Percentiles rank a stretch among this genome's conserved stretches.
Conservation (phyloP, 768 basidiomycete species). For the Hortiboletus campestris region DNA sequence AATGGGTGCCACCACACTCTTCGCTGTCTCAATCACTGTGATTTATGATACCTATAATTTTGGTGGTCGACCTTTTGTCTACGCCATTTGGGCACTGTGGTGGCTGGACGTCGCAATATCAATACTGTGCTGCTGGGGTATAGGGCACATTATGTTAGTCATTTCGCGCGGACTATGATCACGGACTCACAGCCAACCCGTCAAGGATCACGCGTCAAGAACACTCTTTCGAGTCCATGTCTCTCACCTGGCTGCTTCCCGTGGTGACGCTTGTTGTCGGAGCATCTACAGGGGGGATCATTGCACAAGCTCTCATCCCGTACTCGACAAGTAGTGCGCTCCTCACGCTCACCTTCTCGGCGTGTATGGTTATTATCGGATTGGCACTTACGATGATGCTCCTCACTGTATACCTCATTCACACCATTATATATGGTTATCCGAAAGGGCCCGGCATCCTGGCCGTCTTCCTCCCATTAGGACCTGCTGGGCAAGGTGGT, state of each 20-base stretch:
- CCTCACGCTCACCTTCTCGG: constrained; percentile 51
- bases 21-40: constrained; percentile 47
- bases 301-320: constrained; percentile 48
- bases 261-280: constrained; percentile 72
- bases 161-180: constrained; percentile 16
- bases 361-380: constrained; percentile 56
- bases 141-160: constrained; percentile 66
- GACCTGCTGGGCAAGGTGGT: constrained; percentile 69
- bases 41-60: constrained; percentile 45
- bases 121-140: constrained; percentile 55
- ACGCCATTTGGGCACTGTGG: constrained; percentile 63
- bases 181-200: background rate
- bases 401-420: constrained; percentile 59
- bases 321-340: constrained; percentile 50
- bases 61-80: constrained; percentile 52
- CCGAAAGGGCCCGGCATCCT: constrained; percentile 47
- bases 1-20: constrained; percentile 61
- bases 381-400: constrained; percentile 64
- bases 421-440: constrained; percentile 56
- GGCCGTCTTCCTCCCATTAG: constrained; percentile 70
- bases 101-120: constrained; percentile 63
- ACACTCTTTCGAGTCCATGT: constrained; percentile 56
- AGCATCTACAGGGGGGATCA: constrained; percentile 61
- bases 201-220: constrained; percentile 56
- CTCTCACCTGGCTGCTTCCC: constrained; percentile 70